Percentiles rank a stretch among this genome's conserved stretches.
Conservation (phyloP, 2,329 filamentous ascomycete species). For the Cordyceps farinosa region DNA sequence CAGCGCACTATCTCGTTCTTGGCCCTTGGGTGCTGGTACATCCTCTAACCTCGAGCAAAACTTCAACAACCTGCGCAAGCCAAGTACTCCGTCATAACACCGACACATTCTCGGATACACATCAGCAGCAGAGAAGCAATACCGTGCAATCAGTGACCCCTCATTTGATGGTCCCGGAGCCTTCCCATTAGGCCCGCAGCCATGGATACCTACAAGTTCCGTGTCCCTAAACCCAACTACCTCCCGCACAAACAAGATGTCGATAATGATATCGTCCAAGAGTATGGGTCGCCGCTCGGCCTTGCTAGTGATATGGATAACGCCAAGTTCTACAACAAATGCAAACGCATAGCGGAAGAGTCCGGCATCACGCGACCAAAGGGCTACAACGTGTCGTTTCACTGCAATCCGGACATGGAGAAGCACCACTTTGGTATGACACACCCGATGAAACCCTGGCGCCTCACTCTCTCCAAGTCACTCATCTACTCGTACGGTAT, state of each 20-base stretch:
- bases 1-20: neutral
- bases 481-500: constrained; percentile 93
- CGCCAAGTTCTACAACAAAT: constrained; percentile 54
- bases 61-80: neutral
- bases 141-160: neutral
- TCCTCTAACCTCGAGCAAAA: neutral
- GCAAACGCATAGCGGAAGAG: constrained; percentile 53
- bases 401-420: constrained; percentile 92
- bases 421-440: constrained; percentile 95
- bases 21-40: neutral
- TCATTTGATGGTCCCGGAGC: neutral
- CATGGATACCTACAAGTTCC: constrained; percentile 48
- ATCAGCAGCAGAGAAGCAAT: neutral
- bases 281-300: constrained; percentile 49
- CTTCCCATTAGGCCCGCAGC: constrained; percentile 27
- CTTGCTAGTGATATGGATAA: constrained; percentile 52
- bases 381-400: constrained; percentile 90
- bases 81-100: neutral
- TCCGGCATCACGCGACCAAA: constrained; percentile 75
- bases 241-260: constrained; percentile 52
- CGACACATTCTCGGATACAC: neutral
- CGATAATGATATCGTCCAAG: constrained; percentile 52
- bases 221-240: constrained; percentile 58
- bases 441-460: constrained; percentile 99
- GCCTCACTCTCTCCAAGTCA: constrained; percentile 89